A percentile compares a stretch with the other conserved stretches of the same genome.
Conservation (phyloP, 1,284 basidiomycete species). For the Austropuccinia psidii region DNA sequence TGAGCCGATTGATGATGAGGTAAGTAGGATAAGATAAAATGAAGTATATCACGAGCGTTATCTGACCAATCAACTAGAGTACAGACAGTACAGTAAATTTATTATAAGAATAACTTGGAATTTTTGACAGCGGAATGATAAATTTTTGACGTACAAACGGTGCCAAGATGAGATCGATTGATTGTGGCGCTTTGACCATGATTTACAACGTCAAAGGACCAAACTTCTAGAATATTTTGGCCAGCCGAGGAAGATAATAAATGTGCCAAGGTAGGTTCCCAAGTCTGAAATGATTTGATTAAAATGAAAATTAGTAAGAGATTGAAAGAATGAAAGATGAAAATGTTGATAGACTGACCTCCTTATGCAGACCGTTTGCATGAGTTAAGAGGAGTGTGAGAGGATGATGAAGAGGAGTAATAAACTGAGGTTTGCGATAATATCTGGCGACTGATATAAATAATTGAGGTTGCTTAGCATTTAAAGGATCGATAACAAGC, state of each 20-base stretch:
- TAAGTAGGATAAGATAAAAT: conserved; percentile 60
- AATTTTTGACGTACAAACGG: conserved; percentile 39
- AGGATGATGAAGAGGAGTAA: conserved; percentile 46
- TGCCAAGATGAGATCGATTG: conserved; percentile 56
- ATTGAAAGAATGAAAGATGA: background rate
- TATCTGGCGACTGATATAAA: conserved; percentile 52
- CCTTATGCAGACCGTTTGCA: conserved; percentile 74
- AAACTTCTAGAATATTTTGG: conserved; percentile 61
- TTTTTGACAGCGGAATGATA: background rate
- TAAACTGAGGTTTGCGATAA: conserved; percentile 36
- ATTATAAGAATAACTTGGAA: background rate
- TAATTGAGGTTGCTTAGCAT: conserved; percentile 57
- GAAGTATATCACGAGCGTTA: conserved; percentile 62
- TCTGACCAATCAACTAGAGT: conserved; percentile 61
- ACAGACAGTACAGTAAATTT: conserved; percentile 16
- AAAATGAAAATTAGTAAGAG: background rate
- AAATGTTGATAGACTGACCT: conserved; percentile 53
- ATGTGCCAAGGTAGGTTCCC: conserved; percentile 58
- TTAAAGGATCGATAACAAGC: conserved; percentile 43
- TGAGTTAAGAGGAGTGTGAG: conserved; percentile 66
- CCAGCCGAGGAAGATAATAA: conserved; percentile 46
- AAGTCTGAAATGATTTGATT: conserved; percentile 52
- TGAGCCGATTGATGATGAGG: conserved; percentile 48
- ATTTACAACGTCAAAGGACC: conserved; percentile 67
- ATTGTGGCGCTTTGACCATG: conserved; percentile 66